Conservation (phyloP, 2,329 filamentous ascomycete species). For the Setomelanomma holmii region DNA sequence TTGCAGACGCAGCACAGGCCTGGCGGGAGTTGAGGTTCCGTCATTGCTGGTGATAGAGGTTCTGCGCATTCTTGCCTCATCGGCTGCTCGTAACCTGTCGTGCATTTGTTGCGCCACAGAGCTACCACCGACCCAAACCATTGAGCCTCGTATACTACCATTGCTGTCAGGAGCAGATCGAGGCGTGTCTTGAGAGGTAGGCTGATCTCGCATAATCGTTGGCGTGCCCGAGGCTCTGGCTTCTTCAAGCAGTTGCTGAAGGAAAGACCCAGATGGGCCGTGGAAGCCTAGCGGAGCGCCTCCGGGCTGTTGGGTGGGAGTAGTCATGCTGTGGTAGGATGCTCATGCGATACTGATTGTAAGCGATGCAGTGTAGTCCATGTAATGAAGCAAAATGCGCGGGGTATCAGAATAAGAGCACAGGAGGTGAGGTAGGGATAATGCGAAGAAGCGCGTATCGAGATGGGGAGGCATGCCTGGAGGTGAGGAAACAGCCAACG, state of each 20-base stretch:
- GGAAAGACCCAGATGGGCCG: constrained; percentile 25
- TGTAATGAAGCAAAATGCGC: constrained; percentile 18
- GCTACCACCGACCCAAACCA: constrained; percentile 30
- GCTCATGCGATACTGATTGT: constrained; percentile 19
- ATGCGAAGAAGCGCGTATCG: constrained; percentile 1
- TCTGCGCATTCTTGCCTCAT: constrained; percentile 29
- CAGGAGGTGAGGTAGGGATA: constrained; percentile 10
- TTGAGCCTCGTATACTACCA: constrained; percentile 3
- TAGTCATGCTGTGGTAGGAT: constrained; percentile 34
- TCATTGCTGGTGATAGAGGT: background rate
- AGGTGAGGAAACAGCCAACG: constrained; percentile 1
- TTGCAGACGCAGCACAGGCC: constrained; percentile 1
- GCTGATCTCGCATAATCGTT: background rate
- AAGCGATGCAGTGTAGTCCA: constrained; percentile 29
- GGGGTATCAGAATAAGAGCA: background rate
- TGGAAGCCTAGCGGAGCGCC: constrained; percentile 4
- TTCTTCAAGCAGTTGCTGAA: constrained; percentile 37
- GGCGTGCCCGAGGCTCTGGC: constrained; percentile 19
- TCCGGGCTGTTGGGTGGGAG: constrained; percentile 21
- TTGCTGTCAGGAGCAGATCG: background rate
- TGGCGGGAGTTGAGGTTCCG: background rate
- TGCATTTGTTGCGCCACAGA: constrained; percentile 30
- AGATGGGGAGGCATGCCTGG: background rate
- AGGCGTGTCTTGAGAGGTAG: background rate
- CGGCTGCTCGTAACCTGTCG: constrained; percentile 28